Percentiles rank a stretch among this genome's conserved stretches.
Evolutionary conservation across 108 stramenopile species (phyloP).

Genomic region (Skeletonema menzelii): DNA sequence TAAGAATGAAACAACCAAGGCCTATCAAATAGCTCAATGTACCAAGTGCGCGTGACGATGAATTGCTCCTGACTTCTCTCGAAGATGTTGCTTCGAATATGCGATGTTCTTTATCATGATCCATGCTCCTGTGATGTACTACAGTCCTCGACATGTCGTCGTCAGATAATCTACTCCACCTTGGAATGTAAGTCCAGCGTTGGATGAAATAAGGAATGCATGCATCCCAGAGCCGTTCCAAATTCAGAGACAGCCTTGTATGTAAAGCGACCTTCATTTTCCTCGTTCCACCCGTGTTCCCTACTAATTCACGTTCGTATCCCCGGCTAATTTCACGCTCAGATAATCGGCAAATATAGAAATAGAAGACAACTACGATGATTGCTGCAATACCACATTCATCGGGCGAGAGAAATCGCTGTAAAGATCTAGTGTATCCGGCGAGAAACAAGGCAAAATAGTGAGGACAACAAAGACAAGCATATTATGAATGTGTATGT

Average conservation of each 20-base stretch:
- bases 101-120: slow-evolving; percentile 43
- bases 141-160: slow-evolving; percentile 46
- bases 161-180: slow-evolving; percentile 55
- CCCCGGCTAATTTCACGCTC: slow-evolving; percentile 62
- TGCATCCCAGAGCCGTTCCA: slow-evolving; percentile 45
- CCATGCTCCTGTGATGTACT: slow-evolving; percentile 40
- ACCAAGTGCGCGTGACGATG: slow-evolving; percentile 14
- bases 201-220: slow-evolving; percentile 63
- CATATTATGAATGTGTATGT: neutral
- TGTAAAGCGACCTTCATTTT: neutral
- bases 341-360: slow-evolving; percentile 52
- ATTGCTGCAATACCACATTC: slow-evolving; percentile 42
- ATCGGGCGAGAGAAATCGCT: slow-evolving; percentile 7
- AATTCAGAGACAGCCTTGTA: neutral
- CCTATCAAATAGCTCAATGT: slow-evolving; percentile 44
- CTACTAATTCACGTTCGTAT: slow-evolving; percentile 54
- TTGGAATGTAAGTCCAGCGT: slow-evolving; percentile 38
- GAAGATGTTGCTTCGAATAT: neutral
- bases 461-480: neutral
- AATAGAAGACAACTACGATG: slow-evolving; percentile 36
- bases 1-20: slow-evolving; percentile 39
- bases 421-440: neutral
- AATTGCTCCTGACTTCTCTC: neutral
- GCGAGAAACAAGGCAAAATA: neutral
- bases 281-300: slow-evolving; percentile 3